phyloP scores from a whole-genome alignment of 805 yeast genomes.

The Wickerhamomyces queroliae region DNA sequence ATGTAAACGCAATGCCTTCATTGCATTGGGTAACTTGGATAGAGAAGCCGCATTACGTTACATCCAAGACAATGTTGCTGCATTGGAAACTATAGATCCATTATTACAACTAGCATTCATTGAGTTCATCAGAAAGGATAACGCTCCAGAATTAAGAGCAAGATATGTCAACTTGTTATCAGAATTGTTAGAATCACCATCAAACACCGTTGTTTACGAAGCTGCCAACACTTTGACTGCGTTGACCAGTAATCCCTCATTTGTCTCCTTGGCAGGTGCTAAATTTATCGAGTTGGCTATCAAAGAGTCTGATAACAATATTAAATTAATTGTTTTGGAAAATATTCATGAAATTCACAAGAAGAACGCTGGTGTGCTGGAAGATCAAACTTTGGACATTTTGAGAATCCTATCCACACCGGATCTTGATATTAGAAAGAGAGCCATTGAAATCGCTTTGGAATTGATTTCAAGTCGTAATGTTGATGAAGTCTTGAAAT shows the following conservation, averaged over 20 bases:
- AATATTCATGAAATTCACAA: slow-evolving; percentile 72
- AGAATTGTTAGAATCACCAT: slow-evolving; percentile 63
- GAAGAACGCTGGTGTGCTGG: slow-evolving; percentile 75
- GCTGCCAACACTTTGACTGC: slow-evolving; percentile 77
- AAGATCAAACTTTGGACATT: slow-evolving; percentile 79
- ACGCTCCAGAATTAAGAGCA: slow-evolving; percentile 56
- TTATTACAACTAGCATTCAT: slow-evolving; percentile 83
- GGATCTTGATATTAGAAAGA: slow-evolving; percentile 84
- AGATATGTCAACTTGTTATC: slow-evolving; percentile 69
- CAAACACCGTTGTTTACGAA: slow-evolving; percentile 78
- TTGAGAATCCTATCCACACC: slow-evolving; percentile 82
- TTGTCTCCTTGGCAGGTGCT: slow-evolving; percentile 72
- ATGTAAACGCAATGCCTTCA: slow-evolving; percentile 93
- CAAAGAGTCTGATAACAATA: slow-evolving; percentile 92
- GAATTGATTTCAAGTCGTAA: slow-evolving; percentile 78
- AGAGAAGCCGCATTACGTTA: slow-evolving; percentile 81
- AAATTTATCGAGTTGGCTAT: slow-evolving; percentile 85
- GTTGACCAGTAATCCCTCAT: slow-evolving; percentile 56
- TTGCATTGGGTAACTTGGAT: slow-evolving; percentile 75
- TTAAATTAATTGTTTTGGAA: slow-evolving; percentile 87
- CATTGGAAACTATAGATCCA: slow-evolving; percentile 67
- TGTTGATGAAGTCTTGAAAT: slow-evolving; percentile 88
- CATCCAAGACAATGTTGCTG: slow-evolving; percentile 62
- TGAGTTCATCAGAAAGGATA: slow-evolving; percentile 84
- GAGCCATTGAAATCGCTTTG: slow-evolving; percentile 82